Conservation (phyloP, 768 basidiomycete genomes). For the Leccinum uliginosum region DNA sequence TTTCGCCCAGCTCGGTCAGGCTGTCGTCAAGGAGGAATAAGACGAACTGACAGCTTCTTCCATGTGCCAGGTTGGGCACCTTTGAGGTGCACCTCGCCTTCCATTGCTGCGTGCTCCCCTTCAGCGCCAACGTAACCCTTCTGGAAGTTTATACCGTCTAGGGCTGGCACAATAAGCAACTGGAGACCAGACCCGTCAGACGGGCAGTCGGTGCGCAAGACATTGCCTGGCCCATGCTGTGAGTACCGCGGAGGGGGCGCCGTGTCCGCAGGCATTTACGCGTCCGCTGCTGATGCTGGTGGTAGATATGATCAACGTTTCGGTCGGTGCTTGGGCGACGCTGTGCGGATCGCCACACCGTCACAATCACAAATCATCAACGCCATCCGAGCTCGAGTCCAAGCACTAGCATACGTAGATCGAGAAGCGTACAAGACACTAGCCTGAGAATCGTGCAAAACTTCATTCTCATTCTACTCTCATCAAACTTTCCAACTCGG, state of each 20-base stretch:
- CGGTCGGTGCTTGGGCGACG: background rate
- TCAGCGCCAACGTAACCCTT: slow-evolving; percentile 83
- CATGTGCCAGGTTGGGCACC: slow-evolving; percentile 54
- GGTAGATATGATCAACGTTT: slow-evolving; percentile 1
- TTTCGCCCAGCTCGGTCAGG: slow-evolving; percentile 27
- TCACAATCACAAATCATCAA: background rate
- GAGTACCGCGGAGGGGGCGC: slow-evolving; percentile 61
- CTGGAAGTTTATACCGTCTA: slow-evolving; percentile 74
- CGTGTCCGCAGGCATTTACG: slow-evolving; percentile 35
- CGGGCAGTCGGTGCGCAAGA: slow-evolving; percentile 15
- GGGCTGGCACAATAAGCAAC: slow-evolving; percentile 69
- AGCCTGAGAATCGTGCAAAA: slow-evolving; percentile 8
- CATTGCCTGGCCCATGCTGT: slow-evolving; percentile 36
- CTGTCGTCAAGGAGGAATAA: slow-evolving; percentile 9
- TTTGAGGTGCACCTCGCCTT: slow-evolving; percentile 86
- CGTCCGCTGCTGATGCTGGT: slow-evolving; percentile 2
- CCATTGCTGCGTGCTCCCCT: slow-evolving; percentile 76
- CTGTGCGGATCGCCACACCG: slow-evolving; percentile 11
- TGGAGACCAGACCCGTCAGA: slow-evolving; percentile 42
- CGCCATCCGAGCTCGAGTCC: too few species aligned
- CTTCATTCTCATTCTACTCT: slow-evolving; percentile 55
- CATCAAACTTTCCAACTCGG: slow-evolving; percentile 75
- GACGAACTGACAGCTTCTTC: slow-evolving; percentile 62
- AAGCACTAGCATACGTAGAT: background rate
- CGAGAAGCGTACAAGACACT: slow-evolving; percentile 2